Evolutionary conservation across 768 basidiomycete species (phyloP), one percentile per base, ranked within the genome.

Genomic region (Pleurotus sapidus): DNA sequence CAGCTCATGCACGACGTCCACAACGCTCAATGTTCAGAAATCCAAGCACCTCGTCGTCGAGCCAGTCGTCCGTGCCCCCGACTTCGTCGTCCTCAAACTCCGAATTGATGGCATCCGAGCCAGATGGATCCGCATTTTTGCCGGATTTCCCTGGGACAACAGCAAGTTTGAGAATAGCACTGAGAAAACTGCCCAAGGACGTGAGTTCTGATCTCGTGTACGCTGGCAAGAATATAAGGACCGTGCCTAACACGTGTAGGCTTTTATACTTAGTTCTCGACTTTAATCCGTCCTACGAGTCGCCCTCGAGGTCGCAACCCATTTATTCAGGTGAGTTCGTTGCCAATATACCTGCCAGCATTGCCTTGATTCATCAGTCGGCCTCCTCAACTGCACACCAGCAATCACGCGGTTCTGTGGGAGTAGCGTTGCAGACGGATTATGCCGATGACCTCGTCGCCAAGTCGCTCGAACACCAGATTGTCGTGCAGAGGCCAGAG

Each of bases 221-320:
- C 30, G 56, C 57, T 60, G 57, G 55, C 61, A 59, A 46, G 50
- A 34, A 49, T 59, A 50, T 39, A 45, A 59, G 39, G 48, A 58
- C 60, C 67, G 74, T 77, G 71, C 72, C 73, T 73, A 77, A 79
- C 80, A 81, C 79, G 79, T 83, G 80, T 75, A 67, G 61, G 51
- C 58, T 68, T 57, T 58, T 57, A 20, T 57, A 34, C 63, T 59
- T 64, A 77, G 75, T 69, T 76, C 64, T 73, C 76, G 57, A 67
- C 74, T 60, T 64, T 74, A 64, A 69, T 76, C 64, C 73, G 69
- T 68, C 74, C 75, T 66, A 72, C 73, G 69, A 74, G 72, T 63
- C 60, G 62, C 47, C 67, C 72, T 59, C 65, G 63, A 60, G 68
- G 65, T 46, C 64, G 64, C 55, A 61, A 62, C 42, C 49, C 61